Conservation (phyloP, 176 grass and related monocot genomes). For the Phoenix roebelenii region DNA sequence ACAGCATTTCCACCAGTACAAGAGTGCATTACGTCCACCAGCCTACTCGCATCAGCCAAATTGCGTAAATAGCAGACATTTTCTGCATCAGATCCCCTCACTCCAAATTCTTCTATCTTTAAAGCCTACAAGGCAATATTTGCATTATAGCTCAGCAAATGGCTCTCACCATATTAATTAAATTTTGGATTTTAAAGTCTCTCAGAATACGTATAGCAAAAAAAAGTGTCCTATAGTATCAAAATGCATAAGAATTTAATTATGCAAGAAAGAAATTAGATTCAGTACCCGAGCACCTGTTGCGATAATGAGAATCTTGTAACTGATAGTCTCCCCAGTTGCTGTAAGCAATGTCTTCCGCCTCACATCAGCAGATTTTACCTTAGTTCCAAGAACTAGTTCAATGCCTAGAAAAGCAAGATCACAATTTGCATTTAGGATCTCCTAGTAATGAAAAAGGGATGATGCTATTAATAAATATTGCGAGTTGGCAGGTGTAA, state of each 20-base stretch:
- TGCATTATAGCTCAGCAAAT: no score
- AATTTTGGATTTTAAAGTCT: no score
- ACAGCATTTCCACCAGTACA: conserved; percentile 76
- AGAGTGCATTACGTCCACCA: conserved; percentile 55
- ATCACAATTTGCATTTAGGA: conserved; percentile 11
- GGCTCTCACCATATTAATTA: no score
- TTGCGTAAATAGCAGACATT: conserved; percentile 86
- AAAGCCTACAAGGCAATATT: conserved; percentile 38
- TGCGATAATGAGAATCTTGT: conserved; percentile 81
- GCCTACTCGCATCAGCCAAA: conserved; percentile 61
- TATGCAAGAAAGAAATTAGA: conserved; percentile 13
- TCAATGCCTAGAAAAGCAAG: conserved; percentile 62
- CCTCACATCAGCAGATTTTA: conserved; percentile 67
- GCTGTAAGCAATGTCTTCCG: conserved; percentile 63
- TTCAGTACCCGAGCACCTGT: conserved; percentile 94
- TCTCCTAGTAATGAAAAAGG: neutral
- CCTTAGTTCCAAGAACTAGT: conserved; percentile 87
- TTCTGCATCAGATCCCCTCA: conserved; percentile 58
- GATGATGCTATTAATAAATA: neutral
- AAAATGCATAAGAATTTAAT: no score
- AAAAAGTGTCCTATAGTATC: no score
- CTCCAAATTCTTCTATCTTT: conserved; percentile 94
- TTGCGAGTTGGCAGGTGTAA: neutral
- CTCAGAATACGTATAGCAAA: no score
- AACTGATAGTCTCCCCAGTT: conserved; percentile 87